These are phyloP conservation scores for Hymenoscyphus occultus DNA, from an alignment of 2,329 filamentous ascomycete species.

Conservation along the genomic window DNA sequence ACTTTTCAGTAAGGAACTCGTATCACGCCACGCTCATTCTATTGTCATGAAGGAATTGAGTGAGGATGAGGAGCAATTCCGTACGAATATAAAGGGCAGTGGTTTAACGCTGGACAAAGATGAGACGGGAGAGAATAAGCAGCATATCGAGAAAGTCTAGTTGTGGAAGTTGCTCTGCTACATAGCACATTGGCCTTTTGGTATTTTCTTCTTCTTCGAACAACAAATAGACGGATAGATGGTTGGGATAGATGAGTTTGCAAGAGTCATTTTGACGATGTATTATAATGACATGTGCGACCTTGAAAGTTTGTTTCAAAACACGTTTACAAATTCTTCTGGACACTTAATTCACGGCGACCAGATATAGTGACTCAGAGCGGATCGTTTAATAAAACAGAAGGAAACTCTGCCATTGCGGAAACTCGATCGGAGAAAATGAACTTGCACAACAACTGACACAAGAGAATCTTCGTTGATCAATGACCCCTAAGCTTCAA, in stretches of 20 bases:
- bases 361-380: no score
- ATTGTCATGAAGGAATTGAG: conserved; percentile 30
- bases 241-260: background rate
- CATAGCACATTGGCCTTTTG: background rate
- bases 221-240: background rate
- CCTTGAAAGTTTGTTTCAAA: background rate
- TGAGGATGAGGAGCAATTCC: conserved; percentile 28
- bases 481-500: conserved; percentile 1
- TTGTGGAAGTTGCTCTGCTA: background rate
- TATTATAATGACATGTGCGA: background rate
- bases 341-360: no score
- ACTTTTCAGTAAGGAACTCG: conserved; percentile 38
- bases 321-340: background rate
- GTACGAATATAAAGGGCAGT: conserved; percentile 26
- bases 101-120: conserved; percentile 28
- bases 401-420: no score
- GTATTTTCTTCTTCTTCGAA: background rate
- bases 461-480: no score
- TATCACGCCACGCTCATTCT: conserved; percentile 24
- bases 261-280: background rate
- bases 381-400: no score
- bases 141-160: conserved; percentile 28
- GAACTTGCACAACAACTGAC: no score
- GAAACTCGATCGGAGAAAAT: background rate
- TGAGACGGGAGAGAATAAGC: conserved; percentile 20